These are phyloP conservation scores for Zoysia japonica DNA, from an alignment of 176 grass and related monocot genomes.

Conservation along the genomic window DNA sequence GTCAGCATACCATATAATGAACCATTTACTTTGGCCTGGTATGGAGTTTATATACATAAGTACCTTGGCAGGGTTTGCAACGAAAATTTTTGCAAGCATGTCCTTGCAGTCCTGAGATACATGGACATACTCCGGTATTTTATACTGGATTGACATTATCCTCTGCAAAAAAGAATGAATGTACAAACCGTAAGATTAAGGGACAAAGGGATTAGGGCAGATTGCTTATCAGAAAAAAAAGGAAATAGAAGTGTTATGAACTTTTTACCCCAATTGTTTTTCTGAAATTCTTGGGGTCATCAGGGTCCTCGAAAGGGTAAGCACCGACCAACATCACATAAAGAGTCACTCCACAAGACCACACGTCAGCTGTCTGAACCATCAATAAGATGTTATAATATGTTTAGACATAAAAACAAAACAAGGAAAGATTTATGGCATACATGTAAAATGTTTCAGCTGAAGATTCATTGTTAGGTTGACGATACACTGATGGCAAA, in stretches of 20 bases:
- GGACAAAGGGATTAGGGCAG: conserved; percentile 3
- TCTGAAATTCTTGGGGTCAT: conserved; percentile 88
- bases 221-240: not conserved
- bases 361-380: conserved; percentile 76
- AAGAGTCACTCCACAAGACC: conserved; percentile 91
- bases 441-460: not conserved
- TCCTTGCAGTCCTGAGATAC: conserved; percentile 82
- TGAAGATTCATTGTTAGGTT: not conserved
- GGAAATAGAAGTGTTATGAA: not conserved
- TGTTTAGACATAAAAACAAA: conserved; percentile 17
- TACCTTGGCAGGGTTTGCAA: conserved; percentile 75
- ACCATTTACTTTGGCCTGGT: not conserved
- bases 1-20: not conserved
- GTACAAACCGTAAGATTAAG: conserved; percentile 30
- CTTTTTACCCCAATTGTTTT: conserved; percentile 78
- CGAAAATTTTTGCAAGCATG: conserved; percentile 71
- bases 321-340: conserved; percentile 89
- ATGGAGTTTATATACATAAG: not conserved
- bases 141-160: conserved; percentile 84
- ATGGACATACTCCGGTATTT: conserved; percentile 80
- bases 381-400: conserved; percentile 23
- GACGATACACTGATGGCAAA: not conserved
- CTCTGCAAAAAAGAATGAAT: conserved; percentile 52
- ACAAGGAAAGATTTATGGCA: not conserved
- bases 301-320: conserved; percentile 87